phyloP scores from a whole-genome alignment of 441 rosid genomes.

The Adansonia madagascariensis region DNA sequence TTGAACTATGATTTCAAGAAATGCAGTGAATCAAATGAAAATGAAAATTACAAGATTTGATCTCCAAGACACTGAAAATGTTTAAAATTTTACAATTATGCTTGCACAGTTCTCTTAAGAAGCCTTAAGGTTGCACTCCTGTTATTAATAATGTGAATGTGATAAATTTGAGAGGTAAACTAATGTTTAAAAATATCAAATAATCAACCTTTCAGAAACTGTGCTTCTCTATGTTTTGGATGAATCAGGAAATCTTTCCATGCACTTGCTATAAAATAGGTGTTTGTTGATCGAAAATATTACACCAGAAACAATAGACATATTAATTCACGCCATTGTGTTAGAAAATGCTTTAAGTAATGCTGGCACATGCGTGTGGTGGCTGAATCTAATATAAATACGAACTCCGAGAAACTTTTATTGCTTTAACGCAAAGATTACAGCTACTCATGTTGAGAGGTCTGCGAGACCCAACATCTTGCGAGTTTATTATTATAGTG shows the following conservation, averaged over 20 bases:
- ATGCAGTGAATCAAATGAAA: background rate
- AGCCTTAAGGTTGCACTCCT: background rate
- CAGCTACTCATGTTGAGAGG: background rate
- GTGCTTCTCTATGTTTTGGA: background rate
- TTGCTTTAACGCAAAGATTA: background rate
- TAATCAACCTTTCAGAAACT: background rate
- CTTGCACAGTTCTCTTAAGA: background rate
- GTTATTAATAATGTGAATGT: background rate
- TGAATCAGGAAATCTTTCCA: too few species aligned
- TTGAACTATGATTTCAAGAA: background rate
- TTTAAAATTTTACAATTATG: background rate
- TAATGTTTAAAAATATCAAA: background rate
- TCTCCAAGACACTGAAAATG: background rate
- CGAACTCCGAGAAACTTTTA: constrained; percentile 8
- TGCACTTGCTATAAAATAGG: background rate
- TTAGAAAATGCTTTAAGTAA: too few species aligned
- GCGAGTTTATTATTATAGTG: background rate
- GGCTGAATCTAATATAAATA: background rate
- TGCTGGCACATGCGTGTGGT: background rate
- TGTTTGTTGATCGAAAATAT: background rate
- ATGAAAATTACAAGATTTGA: background rate
- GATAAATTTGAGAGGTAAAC: background rate
- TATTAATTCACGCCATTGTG: too few species aligned
- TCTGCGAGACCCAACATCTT: background rate
- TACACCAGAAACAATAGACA: too few species aligned